Base-by-base conservation (phyloP, 768 basidiomycete species). In the Candolleomyces eurysporus region DNA sequence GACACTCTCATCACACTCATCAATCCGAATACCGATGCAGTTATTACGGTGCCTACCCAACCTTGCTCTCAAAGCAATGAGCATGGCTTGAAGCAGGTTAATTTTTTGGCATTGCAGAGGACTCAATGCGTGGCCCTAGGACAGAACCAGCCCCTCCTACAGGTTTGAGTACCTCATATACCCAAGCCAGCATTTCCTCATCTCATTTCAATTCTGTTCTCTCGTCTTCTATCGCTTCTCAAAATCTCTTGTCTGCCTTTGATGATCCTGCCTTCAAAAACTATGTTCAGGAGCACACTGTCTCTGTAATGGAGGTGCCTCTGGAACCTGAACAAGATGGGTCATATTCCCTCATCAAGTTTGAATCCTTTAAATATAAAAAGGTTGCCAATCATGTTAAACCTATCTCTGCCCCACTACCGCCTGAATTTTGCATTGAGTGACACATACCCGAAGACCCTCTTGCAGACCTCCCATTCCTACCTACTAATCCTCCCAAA, bases 391-490 rank as follows among this genome's bases (percentile, higher is more conserved):
- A 73, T 14, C 58, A 63, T 0, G 65, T 75, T 0, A 71, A 74
- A 16, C 79, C 77, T 4, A 73, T 80, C 4, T 61, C 72, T 5
- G 71, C 68, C 2, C 72, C 68, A 4, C 61, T 75, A 2, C 74
- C 77, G 0, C 69, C 76, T 52, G 66, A 79, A 30, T 72, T 72
- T 1, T 51, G 67, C 8, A 73, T 79, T 4, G 58, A 61, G 2
- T 49, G 72, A 0, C 50, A 43, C 10, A 68, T 80, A 30, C 75
- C 76, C 0, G 62, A 68, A 7, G 71, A 82, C 53, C 80, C 77
- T 0, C 62, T 81, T 0, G 39, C 51, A 1, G 59, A 65, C 0
- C 57, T 79, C 2, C 72, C 72, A 0, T 26, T 22, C n/a, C 57
- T 80, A 4, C 64, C 74, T 1, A 50, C 60, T 0, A 26, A 67